phyloP scores from a whole-genome alignment of 176 grass and related monocot genomes.

The Oryza rufipogon region DNA sequence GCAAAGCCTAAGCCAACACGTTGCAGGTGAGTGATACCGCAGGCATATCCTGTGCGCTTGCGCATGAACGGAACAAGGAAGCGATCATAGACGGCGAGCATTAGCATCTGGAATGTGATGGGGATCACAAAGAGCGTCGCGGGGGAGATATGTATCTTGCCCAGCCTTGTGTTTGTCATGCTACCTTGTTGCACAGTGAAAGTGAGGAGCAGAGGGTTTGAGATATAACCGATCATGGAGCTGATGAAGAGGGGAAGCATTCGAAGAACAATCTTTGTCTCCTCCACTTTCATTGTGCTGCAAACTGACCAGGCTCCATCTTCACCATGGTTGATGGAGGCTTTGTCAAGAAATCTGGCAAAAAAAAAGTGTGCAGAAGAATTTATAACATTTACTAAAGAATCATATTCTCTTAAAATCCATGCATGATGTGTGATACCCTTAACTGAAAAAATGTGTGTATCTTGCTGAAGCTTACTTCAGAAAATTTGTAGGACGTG shows the following conservation, averaged over 20 bases:
- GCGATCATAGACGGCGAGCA: conserved; percentile 55
- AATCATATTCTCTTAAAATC: neutral
- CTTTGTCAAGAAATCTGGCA: conserved; percentile 67
- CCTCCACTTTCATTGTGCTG: conserved; percentile 50
- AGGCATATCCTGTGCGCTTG: conserved; percentile 44
- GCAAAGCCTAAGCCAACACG: conserved; percentile 46
- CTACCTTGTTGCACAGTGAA: conserved; percentile 64
- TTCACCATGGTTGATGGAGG: conserved; percentile 49
- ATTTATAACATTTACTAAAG: neutral
- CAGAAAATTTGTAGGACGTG: conserved; percentile 23
- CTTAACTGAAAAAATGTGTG: neutral
- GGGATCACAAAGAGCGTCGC: conserved; percentile 64
- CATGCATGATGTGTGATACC: neutral
- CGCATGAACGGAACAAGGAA: conserved; percentile 44
- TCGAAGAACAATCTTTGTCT: conserved; percentile 57
- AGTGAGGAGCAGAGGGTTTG: conserved; percentile 43
- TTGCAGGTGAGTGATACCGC: conserved; percentile 55
- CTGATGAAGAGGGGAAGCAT: conserved; percentile 61
- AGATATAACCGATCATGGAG: conserved; percentile 48
- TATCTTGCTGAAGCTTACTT: conserved; percentile 36
- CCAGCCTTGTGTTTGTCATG: conserved; percentile 63
- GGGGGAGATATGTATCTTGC: conserved; percentile 51
- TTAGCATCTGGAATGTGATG: conserved; percentile 51
- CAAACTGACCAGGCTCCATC: conserved; percentile 57
- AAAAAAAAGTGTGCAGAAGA: neutral